A percentile compares a stretch with the other conserved stretches of the same genome.
phyloP scores from a whole-genome alignment of 2,329 filamentous ascomycete species.

The Aspergillus felis region DNA sequence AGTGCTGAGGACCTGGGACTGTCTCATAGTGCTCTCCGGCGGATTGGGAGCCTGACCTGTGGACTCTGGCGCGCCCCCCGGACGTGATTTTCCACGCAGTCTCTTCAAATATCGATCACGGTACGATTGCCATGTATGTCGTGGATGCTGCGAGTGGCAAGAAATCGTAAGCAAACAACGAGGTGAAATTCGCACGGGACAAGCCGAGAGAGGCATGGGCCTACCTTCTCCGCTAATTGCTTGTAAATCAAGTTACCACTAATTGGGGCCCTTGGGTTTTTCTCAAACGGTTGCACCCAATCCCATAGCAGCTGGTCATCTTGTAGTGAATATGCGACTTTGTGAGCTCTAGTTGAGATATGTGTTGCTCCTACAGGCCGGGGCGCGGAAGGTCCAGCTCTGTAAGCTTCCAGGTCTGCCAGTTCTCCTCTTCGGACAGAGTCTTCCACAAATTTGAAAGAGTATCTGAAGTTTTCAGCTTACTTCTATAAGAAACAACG shows the following conservation, averaged over 20 bases:
- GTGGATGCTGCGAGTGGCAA: conserved; percentile 30
- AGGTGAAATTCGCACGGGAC: background rate
- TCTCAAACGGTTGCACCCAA: conserved; percentile 38
- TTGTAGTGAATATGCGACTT: conserved; percentile 35
- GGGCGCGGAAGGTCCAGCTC: conserved; percentile 42
- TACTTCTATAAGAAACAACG: background rate
- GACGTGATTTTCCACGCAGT: conserved; percentile 34
- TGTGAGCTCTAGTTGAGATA: conserved; percentile 31
- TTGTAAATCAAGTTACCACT: conserved; percentile 46
- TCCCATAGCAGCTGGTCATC: conserved; percentile 46
- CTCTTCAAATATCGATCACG: conserved; percentile 45
- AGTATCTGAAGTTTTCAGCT: conserved; percentile 39
- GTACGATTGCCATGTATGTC: conserved; percentile 49
- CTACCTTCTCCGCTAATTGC: conserved; percentile 38
- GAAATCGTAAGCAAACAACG: conserved; percentile 5
- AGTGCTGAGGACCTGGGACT: conserved; percentile 1
- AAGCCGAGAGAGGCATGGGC: background rate
- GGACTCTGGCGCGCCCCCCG: conserved; percentile 23
- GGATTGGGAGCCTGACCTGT: background rate
- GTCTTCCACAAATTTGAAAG: conserved; percentile 55
- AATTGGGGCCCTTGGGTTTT: conserved; percentile 26
- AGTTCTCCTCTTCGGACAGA: conserved; percentile 49
- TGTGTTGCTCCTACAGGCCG: conserved; percentile 44
- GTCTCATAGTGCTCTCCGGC: conserved; percentile 3
- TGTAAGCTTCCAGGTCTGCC: conserved; percentile 46